phyloP scores from a whole-genome alignment of 345 rosid genomes.

The Melaleuca alternifolia region DNA sequence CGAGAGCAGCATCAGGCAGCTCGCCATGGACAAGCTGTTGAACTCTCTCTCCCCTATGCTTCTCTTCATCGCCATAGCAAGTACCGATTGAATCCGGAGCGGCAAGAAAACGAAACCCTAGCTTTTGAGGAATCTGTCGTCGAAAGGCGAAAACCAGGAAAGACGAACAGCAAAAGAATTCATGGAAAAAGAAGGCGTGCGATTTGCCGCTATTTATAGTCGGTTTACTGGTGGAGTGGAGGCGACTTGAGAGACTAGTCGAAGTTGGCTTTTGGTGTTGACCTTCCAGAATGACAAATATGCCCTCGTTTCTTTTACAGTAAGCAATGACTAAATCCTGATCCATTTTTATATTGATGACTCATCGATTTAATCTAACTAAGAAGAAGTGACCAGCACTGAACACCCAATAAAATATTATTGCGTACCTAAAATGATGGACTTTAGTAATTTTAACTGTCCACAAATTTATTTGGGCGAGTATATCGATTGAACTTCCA shows the following conservation, averaged over 20 bases:
- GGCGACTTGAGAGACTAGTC: background rate
- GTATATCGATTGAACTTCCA: background rate
- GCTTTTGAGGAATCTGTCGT: background rate
- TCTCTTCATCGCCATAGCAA: conserved; percentile 22
- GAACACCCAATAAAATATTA: background rate
- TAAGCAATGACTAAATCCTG: background rate
- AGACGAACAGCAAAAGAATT: background rate
- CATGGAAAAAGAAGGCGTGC: background rate
- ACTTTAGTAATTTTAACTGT: background rate
- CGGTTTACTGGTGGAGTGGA: background rate
- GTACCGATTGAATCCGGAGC: background rate
- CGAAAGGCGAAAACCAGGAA: background rate
- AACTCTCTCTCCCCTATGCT: conserved; percentile 10
- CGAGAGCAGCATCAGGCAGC: conserved; percentile 44
- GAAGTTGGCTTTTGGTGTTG: background rate
- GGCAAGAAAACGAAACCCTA: background rate
- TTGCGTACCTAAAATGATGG: too few relatives aligned
- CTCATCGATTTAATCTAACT: background rate
- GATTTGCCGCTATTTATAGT: background rate
- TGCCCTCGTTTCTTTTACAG: background rate
- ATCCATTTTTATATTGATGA: background rate
- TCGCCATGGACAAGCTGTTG: conserved; percentile 36
- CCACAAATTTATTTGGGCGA: rapidly evolving
- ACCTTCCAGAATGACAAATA: background rate
- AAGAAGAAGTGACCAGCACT: background rate